phyloP scores from a whole-genome alignment of 768 basidiomycete genomes.

The Exidia glandulosa region DNA sequence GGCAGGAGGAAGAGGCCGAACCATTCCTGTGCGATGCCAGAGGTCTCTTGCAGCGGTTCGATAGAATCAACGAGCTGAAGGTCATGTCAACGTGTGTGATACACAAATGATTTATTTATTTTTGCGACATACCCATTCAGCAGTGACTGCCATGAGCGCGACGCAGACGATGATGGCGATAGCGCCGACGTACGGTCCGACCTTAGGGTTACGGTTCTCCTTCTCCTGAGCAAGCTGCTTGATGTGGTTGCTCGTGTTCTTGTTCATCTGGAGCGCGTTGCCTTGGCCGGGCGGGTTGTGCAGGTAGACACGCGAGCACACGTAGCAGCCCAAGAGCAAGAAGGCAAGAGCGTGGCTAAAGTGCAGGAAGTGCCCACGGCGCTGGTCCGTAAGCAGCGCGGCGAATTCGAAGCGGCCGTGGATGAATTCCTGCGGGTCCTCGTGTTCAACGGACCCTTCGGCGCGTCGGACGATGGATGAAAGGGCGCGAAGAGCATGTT shows the following conservation, averaged over 20 bases:
- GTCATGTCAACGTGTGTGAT: not conserved
- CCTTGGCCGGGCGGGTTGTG: constrained; percentile 59
- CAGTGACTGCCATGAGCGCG: constrained; percentile 54
- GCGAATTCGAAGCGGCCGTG: not conserved
- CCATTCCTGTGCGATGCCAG: constrained; percentile 49
- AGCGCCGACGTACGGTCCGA: constrained; percentile 55
- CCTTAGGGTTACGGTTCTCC: constrained; percentile 6
- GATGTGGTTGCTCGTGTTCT: constrained; percentile 4
- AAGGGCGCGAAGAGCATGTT: constrained; percentile 5
- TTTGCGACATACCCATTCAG: constrained; percentile 60
- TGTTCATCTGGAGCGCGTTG: constrained; percentile 33
- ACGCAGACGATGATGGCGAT: constrained; percentile 40
- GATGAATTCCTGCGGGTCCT: constrained; percentile 1
- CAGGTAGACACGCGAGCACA: constrained; percentile 56
- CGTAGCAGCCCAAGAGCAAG: constrained; percentile 52
- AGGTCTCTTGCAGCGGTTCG: constrained; percentile 35
- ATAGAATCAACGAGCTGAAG: constrained; percentile 53
- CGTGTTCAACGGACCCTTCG: constrained; percentile 6
- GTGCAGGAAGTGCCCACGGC: constrained; percentile 36
- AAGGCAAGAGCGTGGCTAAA: constrained; percentile 60
- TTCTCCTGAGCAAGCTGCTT: constrained; percentile 16
- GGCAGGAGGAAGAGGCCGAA: constrained; percentile 66
- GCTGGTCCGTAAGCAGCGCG: constrained; percentile 30
- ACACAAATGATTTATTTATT: not conserved
- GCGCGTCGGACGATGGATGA: not conserved